Base-by-base conservation (phyloP, 2,329 filamentous ascomycete genomes). In the Microdochium nivale region DNA sequence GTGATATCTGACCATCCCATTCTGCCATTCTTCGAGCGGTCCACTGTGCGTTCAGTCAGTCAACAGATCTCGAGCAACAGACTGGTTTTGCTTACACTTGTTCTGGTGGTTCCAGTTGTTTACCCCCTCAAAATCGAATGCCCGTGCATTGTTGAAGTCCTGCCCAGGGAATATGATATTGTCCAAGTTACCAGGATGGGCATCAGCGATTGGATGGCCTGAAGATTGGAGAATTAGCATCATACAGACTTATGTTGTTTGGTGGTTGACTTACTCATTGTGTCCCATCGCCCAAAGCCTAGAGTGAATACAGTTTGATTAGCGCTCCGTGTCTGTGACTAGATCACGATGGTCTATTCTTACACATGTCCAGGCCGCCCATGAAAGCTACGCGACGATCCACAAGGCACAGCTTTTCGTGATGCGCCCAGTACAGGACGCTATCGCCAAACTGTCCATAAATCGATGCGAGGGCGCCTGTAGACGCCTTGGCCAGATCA, bases 1-100 rank as follows among this genome's bases (percentile, higher is more conserved):
- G 87, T 84, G 53, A 96, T 80, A 67, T 96, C 91, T 14, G 87
- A 89, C 91, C 91, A 96, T 21, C 90, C 90, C 90, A 96, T 96
- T 54, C 91, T 81, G 2, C 88, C 89, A 67, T 77, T 88, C 62
- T 83, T 81, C 11, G 83, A 85, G 49, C 91, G 81, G 61, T 95
- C 87, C 21, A 96, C 76, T 80, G 48, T 4, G 19, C 2, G 19
- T 2, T 2, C n/a, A n/a, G n/a, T n/a, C n/a, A 47, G 53, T 60
- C 37, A 59, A 53, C 14, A 8, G 24, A 46, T 3, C 5, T 5
- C 21, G 43, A 4, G 48, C 32, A 9, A 49, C 35, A n/a, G 37
- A n/a, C 16, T 30, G 3, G 13, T 16, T 47, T 11, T 50, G 16
- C 16, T 33, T 50, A 33, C 13, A 53, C 73, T 61, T 59, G 77